Percentiles rank a stretch among this genome's conserved stretches.
Conservation (phyloP, 257 asterid genomes). For the Penstemon davidsonii region DNA sequence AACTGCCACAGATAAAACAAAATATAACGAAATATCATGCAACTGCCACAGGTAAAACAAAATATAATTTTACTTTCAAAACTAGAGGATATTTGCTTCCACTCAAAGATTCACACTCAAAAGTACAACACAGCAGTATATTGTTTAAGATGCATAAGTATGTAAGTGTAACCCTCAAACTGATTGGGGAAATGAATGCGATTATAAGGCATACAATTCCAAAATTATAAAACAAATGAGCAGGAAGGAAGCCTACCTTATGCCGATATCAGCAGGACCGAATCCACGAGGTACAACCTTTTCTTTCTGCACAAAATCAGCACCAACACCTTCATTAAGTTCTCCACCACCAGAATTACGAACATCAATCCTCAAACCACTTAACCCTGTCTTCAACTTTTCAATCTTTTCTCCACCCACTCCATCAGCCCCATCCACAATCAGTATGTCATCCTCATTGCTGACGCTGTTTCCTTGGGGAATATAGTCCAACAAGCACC, state of each 20-base stretch:
- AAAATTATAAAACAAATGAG: conserved; percentile 5
- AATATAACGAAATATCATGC: conserved; percentile 4
- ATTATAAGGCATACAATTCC: neutral
- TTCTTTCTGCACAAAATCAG: conserved; percentile 97
- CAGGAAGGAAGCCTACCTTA: conserved; percentile 54
- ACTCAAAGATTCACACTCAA: neutral
- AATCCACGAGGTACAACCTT: conserved; percentile 79
- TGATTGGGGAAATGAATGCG: conserved; percentile 3
- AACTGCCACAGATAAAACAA: conserved; percentile 17
- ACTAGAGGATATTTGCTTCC: conserved; percentile 19
- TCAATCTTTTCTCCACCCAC: conserved; percentile 89
- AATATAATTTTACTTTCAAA: neutral
- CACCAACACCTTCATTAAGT: conserved; percentile 93
- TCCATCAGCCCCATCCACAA: conserved; percentile 93
- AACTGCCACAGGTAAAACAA: conserved; percentile 17
- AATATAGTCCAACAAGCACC: conserved; percentile 71
- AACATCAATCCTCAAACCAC: conserved; percentile 47
- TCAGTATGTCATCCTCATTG: conserved; percentile 45
- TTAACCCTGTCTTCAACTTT: conserved; percentile 48
- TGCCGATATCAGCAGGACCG: conserved; percentile 61
- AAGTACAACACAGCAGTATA: neutral
- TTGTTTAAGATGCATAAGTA: neutral
- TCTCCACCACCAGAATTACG: conserved; percentile 82
- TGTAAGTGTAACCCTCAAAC: conserved; percentile 1
- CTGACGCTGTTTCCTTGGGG: conserved; percentile 45